Evolutionary conservation across 2,329 filamentous ascomycete genomes (phyloP), one percentile per base, ranked within the genome.

Genomic region (Allantophomopsis cytisporea): DNA sequence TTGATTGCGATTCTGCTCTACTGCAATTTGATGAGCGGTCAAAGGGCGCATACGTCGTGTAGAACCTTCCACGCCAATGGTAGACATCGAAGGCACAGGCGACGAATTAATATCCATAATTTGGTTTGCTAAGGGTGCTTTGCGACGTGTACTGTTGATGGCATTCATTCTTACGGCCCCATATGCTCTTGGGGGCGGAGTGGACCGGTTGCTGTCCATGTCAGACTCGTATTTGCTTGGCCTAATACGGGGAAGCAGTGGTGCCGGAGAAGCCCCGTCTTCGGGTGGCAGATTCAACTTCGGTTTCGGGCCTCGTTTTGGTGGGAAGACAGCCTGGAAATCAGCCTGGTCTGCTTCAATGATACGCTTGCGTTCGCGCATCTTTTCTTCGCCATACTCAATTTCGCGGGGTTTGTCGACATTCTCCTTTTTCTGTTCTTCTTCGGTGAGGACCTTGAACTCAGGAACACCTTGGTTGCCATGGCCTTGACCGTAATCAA

Each of bases 21-120:
- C 81, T 0, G 83, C 83, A 31, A 87, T 65, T 58, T 91, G 84
- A 57, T 91, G 84, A 30, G 83, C 81, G 0, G 84, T 91, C 0
- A 85, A 73, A 2, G 83, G 83, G 1, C 84, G 72, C 7, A 80
- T 76, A 53, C 86, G 79, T 41, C 73, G 35, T 14, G n/a, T 34
- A 5, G 56, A 54, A 28, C 78, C 76, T 12, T 71, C 64, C 15
- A 68, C 59, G 14, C 66, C 63, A 13, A 69, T 61, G 16, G 68
- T 66, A 42, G 65, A 64, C 23, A 62, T 68, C 33, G 61, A 60
- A 7, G 57, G 43, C 16, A 64, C 71, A 6, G 76, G 75, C 2
- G 76, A 79, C 0, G 74, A 77, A 13, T 64, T 71, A 31, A 39
- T 18, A 42, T 80, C 75, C 20, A 73, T 64, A 17, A 76, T 65